Conservation (phyloP, 495 filamentous ascomycete species). For the Talaromyces wortmannii region DNA sequence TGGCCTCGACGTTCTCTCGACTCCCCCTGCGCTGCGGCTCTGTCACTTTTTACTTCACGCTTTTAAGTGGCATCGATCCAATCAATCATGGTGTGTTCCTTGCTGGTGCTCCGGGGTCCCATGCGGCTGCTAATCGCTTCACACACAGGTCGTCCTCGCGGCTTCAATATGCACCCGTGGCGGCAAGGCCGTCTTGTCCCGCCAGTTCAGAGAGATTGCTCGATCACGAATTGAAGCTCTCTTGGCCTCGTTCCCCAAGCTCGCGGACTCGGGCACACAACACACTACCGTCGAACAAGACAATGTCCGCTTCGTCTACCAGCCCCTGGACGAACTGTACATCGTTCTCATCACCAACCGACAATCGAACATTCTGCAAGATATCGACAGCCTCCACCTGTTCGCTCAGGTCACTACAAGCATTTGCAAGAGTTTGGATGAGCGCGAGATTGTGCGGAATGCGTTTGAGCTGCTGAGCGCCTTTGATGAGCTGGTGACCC, state of each 20-base stretch:
- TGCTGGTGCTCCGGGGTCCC: slow-evolving; percentile 1
- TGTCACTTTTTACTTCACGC: background rate
- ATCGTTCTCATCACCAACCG: slow-evolving; percentile 99
- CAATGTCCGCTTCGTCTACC: slow-evolving; percentile 98
- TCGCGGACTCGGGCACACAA: slow-evolving; percentile 88
- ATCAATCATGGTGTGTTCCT: slow-evolving; percentile 13
- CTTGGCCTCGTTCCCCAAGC: slow-evolving; percentile 93
- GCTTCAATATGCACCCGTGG: slow-evolving; percentile 98
- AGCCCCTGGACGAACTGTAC: slow-evolving; percentile 97
- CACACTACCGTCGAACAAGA: slow-evolving; percentile 98
- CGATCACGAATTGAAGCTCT: slow-evolving; percentile 93
- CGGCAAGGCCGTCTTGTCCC: slow-evolving; percentile 92
- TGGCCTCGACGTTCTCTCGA: background rate
- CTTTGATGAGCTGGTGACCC: slow-evolving; percentile 91
- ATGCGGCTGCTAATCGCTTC: slow-evolving; percentile 14
- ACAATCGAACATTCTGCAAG: slow-evolving; percentile 97
- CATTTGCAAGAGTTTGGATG: slow-evolving; percentile 92
- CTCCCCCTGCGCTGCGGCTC: background rate
- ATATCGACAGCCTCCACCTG: slow-evolving; percentile 94
- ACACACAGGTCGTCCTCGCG: slow-evolving; percentile 83
- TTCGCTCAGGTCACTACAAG: slow-evolving; percentile 95
- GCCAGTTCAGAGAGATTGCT: slow-evolving; percentile 94
- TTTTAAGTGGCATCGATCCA: slow-evolving; percentile 3
- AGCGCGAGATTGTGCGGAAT: slow-evolving; percentile 89
- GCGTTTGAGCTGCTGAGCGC: slow-evolving; percentile 92